Percentiles rank a stretch among this genome's conserved stretches.
Evolutionary conservation across 176 grass and related monocot genomes (phyloP).

Genomic region (Bothriochloa decipiens): DNA sequence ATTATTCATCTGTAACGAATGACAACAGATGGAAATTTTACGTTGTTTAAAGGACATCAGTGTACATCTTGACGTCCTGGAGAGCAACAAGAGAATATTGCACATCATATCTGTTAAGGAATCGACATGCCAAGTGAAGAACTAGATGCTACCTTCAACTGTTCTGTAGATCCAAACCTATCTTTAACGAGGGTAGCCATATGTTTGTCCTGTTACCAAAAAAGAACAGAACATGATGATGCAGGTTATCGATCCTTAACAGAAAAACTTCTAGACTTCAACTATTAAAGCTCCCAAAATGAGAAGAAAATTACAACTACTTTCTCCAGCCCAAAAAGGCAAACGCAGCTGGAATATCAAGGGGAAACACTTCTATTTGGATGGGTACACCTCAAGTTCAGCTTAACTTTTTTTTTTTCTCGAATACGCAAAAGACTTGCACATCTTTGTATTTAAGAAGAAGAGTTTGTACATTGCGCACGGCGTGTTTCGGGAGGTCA

Average conservation of each 20-base stretch:
- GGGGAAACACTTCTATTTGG: not conserved
- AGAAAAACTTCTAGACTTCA: not conserved
- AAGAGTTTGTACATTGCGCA: too few relatives aligned
- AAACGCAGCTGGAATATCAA: not conserved
- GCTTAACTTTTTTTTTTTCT: not conserved
- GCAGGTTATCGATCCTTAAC: constrained; percentile 19
- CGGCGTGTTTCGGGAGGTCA: too few relatives aligned
- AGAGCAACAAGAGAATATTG: constrained; percentile 1
- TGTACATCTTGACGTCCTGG: not conserved
- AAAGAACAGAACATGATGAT: not conserved
- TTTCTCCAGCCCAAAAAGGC: not conserved
- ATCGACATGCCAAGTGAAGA: not conserved
- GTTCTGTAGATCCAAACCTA: constrained; percentile 74
- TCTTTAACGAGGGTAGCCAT: constrained; percentile 83
- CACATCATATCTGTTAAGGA: not conserved
- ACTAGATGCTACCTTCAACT: constrained; percentile 63
- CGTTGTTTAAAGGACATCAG: not conserved
- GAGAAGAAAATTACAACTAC: not conserved
- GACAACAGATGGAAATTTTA: not conserved
- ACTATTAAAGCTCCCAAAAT: not conserved
- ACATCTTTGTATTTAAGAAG: too few relatives aligned
- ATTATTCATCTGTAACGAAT: constrained; percentile 2
- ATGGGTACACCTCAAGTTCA: not conserved
- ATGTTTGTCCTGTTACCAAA: constrained; percentile 66
- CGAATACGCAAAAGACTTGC: too few relatives aligned